Evolutionary conservation across 2,329 filamentous ascomycete genomes (phyloP).

Genomic region (Monilinia aucupariae): DNA sequence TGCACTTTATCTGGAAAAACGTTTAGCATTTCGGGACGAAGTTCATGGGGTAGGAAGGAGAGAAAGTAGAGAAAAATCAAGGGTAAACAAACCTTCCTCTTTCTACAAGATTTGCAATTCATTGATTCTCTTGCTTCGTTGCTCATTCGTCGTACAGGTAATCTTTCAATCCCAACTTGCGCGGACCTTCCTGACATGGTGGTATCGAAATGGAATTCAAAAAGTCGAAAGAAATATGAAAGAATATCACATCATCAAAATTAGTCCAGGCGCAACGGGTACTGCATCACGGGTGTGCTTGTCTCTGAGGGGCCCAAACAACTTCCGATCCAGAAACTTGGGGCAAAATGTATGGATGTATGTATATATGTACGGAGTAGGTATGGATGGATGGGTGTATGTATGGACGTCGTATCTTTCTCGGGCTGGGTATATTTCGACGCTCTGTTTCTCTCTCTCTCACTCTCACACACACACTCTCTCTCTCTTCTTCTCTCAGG

Average conservation of each 20-base stretch:
- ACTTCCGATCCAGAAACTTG: conserved; percentile 5
- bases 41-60: conserved; percentile 2
- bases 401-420: background rate
- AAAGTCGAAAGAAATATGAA: conserved; percentile 3
- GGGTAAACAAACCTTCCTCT: conserved; percentile 68
- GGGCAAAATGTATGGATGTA: conserved; percentile 1
- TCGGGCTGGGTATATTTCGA: background rate
- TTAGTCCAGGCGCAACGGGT: conserved; percentile 22
- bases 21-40: conserved; percentile 26
- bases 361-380: background rate
- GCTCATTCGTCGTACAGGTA: conserved; percentile 35
- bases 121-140: conserved; percentile 74
- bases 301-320: background rate
- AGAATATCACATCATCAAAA: conserved; percentile 30
- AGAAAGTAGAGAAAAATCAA: background rate
- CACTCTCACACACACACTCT: too few relatives aligned
- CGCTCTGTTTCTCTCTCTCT: too few relatives aligned
- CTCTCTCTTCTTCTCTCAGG: background rate
- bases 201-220: conserved; percentile 18
- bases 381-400: background rate
- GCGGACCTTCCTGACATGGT: conserved; percentile 33
- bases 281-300: conserved; percentile 21
- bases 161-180: conserved; percentile 36
- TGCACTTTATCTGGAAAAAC: conserved; percentile 75
- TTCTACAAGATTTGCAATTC: conserved; percentile 93